Evolutionary conservation across 2,329 filamentous ascomycete species (phyloP), one percentile per base, ranked within the genome.

Genomic region (Ramularia endophylla): DNA sequence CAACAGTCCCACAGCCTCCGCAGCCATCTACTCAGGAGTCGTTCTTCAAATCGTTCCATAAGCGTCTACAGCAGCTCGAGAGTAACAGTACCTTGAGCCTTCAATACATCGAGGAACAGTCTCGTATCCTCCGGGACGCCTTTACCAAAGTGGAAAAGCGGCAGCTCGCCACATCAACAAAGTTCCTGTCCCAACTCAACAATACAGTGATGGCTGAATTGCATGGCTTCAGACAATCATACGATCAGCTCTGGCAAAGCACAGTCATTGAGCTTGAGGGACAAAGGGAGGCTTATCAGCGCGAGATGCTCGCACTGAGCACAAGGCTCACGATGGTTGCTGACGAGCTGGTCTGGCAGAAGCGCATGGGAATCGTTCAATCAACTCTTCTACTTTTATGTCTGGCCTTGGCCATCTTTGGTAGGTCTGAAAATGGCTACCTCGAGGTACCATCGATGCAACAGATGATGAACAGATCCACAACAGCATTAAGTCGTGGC

Each of bases 41-140:
- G 2, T 97, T 98, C 65, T 98, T 95, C 75, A 97, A 97, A 63
- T 87, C 88, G 3, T 83, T 97, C 7, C 87, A 89, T 49, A 97
- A 97, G 64, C 85, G 92, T 1, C 74, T 98, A 4, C 86, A 90
- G 51, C 81, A 89, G 54, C 80, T 97, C 6, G 92, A 98, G 64
- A 79, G 86, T 12, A 98, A 97, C 61, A 87, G 89, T 8, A 94
- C 90, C 0, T 73, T 97, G 8, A 95, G 89, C 0, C 71, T 97
- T 7, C 86, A 95, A 57, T 98, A 98, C 59, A 94, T 98, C 45
- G 90, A 97, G 66, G 88, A 95, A 45, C 92, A 97, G 62, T 95
- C 90, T 3, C 83, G 81, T 36, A 87, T 94, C 48, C 72, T 97
- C 28, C 83, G 90, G 34, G 87, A 95, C 51, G 87, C 87, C 0